phyloP scores from a whole-genome alignment of 1,139 yeast genomes.

The Sugiyamaella castrensis region DNA sequence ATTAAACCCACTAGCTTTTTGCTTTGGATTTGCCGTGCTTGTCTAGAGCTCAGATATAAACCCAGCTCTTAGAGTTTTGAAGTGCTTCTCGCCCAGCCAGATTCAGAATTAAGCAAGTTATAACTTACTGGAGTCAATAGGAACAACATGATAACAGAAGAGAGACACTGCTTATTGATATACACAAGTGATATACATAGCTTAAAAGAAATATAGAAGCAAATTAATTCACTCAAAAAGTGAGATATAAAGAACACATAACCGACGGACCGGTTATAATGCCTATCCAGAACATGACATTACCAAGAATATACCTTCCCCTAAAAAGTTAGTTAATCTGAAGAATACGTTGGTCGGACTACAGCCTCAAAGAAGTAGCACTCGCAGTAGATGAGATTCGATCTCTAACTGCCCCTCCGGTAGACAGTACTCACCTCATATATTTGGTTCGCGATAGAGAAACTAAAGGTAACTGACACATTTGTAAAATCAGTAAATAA shows the following conservation, averaged over 20 bases:
- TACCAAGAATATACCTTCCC: constrained; percentile 63
- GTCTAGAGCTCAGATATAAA: no score
- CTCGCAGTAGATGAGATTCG: no score
- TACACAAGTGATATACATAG: background rate
- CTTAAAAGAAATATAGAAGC: background rate
- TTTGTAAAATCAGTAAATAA: constrained; percentile 73
- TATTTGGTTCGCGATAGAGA: constrained; percentile 36
- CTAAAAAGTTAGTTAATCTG: background rate
- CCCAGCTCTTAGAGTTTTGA: no score
- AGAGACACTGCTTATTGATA: background rate
- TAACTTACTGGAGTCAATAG: background rate
- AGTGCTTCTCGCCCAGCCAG: no score
- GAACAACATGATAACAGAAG: no score
- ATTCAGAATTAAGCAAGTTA: no score
- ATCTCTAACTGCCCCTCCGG: no score
- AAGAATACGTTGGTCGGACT: no score
- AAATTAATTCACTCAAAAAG: constrained; percentile 54
- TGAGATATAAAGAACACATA: constrained; percentile 78
- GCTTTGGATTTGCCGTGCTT: no score
- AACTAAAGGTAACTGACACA: constrained; percentile 59
- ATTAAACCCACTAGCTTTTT: no score
- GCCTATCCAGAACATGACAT: constrained; percentile 87
- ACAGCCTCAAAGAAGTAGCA: no score
- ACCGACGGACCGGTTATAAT: constrained; percentile 87
- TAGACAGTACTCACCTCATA: constrained; percentile 44